Conservation (phyloP, 2,329 filamentous ascomycete genomes). For the Fusarium acutatum region DNA sequence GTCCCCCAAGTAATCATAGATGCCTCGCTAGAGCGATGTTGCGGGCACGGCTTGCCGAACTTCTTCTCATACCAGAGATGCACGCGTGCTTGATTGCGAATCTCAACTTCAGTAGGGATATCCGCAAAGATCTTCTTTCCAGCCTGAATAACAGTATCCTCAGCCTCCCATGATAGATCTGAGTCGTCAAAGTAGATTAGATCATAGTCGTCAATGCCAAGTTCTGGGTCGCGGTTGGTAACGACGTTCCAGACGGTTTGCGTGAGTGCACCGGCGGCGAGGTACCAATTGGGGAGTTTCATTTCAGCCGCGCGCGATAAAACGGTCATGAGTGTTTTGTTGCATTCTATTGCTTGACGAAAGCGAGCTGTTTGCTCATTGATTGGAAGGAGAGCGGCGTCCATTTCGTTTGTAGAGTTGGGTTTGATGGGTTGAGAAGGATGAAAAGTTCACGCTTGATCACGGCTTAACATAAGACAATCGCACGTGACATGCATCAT, state of each 20-base stretch:
- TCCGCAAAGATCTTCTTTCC: conserved; percentile 44
- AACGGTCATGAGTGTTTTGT: conserved; percentile 42
- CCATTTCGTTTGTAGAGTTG: neutral
- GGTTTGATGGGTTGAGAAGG: neutral
- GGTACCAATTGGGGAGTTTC: conserved; percentile 47
- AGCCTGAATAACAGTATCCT: conserved; percentile 45
- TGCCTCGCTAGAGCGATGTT: conserved; percentile 43
- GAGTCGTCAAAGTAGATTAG: conserved; percentile 47
- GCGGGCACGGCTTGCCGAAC: conserved; percentile 43
- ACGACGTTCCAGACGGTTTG: conserved; percentile 52
- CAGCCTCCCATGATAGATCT: conserved; percentile 49
- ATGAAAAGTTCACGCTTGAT: conserved; percentile 1
- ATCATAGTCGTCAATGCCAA: conserved; percentile 50
- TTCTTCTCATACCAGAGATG: conserved; percentile 49
- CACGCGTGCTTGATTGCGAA: conserved; percentile 51
- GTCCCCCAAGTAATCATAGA: conserved; percentile 48
- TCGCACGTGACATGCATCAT: conserved; percentile 6
- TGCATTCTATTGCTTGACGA: conserved; percentile 36
- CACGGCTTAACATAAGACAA: no score
- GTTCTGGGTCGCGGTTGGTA: conserved; percentile 40
- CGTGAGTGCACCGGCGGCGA: conserved; percentile 48
- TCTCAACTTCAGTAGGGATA: conserved; percentile 46
- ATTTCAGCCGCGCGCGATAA: conserved; percentile 39
- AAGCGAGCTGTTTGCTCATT: conserved; percentile 38
- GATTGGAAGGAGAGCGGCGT: conserved; percentile 40